Evolutionary conservation across 2,329 filamentous ascomycete species (phyloP).

Genomic region (Rosellinia necatrix): DNA sequence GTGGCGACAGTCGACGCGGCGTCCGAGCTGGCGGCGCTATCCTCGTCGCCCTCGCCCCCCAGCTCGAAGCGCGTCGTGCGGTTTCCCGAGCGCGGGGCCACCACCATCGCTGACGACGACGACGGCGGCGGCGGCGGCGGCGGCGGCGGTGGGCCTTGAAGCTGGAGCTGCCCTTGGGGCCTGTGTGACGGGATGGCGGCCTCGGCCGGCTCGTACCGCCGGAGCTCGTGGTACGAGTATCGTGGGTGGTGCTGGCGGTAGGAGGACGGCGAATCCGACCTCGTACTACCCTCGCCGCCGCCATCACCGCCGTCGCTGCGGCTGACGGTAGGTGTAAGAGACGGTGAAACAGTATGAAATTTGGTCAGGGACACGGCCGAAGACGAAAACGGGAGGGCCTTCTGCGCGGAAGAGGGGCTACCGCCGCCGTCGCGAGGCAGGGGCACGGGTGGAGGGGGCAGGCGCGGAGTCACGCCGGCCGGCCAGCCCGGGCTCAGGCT

Average conservation of each 20-base stretch:
- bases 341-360: not conserved
- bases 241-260: not conserved
- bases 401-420: not conserved
- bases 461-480: not conserved
- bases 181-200: constrained; percentile 14
- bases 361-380: constrained; percentile 7
- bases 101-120: constrained; percentile 1
- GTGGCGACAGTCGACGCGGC: constrained; percentile 11
- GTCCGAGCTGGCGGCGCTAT: constrained; percentile 15
- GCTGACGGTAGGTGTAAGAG: not conserved
- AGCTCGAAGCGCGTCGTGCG: constrained; percentile 19
- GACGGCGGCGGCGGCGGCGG: not conserved
- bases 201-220: constrained; percentile 13
- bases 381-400: constrained; percentile 7
- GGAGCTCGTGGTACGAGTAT: constrained; percentile 1
- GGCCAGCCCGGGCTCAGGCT: not conserved
- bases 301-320: not conserved
- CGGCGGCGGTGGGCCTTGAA: not conserved
- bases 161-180: not conserved
- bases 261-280: too few species aligned
- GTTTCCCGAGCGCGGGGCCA: not conserved
- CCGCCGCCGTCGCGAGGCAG: not conserved
- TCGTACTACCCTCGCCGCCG: too few species aligned
- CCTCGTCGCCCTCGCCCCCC: constrained; percentile 12
- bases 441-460: constrained; percentile 26